Conservation (phyloP, 1,139 yeast species). For the Pneumocystis sp. region DNA sequence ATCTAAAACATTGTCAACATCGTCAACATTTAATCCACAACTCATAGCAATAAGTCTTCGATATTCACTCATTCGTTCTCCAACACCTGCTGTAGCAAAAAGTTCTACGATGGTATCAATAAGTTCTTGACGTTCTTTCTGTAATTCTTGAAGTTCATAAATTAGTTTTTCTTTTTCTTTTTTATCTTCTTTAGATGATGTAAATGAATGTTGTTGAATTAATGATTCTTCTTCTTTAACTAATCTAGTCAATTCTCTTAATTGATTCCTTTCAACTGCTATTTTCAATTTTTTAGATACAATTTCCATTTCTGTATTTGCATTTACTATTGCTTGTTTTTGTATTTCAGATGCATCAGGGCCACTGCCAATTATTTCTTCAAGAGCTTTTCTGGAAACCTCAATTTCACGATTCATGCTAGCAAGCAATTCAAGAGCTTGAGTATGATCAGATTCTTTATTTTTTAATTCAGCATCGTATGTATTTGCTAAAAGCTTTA, state of each 20-base stretch:
- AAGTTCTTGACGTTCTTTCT: constrained; percentile 32
- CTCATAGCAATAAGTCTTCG: constrained; percentile 66
- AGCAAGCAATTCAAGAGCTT: constrained; percentile 30
- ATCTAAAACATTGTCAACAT: constrained; percentile 55
- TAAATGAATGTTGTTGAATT: background rate
- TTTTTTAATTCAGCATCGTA: constrained; percentile 40
- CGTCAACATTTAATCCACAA: constrained; percentile 67
- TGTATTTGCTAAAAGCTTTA: constrained; percentile 40
- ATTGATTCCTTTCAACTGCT: constrained; percentile 42
- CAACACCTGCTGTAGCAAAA: constrained; percentile 33
- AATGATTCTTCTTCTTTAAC: constrained; percentile 31
- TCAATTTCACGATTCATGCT: constrained; percentile 30
- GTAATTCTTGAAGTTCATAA: constrained; percentile 32
- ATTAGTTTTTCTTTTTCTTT: constrained; percentile 22
- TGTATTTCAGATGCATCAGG: constrained; percentile 18
- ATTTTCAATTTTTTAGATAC: constrained; percentile 22
- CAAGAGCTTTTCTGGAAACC: constrained; percentile 11
- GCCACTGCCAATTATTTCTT: constrained; percentile 3
- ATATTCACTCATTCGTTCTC: constrained; percentile 62
- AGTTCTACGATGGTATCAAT: constrained; percentile 33
- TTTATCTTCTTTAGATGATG: constrained; percentile 1
- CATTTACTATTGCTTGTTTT: constrained; percentile 15
- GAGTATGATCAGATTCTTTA: constrained; percentile 35
- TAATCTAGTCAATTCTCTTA: constrained; percentile 34
- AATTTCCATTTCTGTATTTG: background rate